These are phyloP conservation scores for Prototheca cutis DNA, from an alignment of 163 green algal genomes.

Conservation along the genomic window DNA sequence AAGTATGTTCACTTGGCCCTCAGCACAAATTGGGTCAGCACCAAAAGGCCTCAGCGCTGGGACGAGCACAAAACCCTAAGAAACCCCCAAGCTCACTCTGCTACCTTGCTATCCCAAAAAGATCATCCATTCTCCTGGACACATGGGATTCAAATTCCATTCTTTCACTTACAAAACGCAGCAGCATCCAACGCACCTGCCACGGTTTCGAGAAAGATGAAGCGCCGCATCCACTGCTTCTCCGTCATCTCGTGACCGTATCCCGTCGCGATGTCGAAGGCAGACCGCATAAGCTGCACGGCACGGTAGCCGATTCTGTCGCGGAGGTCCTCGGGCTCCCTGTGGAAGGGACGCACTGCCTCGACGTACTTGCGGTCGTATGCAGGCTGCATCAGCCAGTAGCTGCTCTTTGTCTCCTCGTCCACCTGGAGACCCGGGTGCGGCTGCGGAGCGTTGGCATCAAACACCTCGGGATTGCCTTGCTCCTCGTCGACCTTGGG, in stretches of 20 bases:
- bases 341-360: constrained; percentile 24
- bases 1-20: too few relatives aligned
- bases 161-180: too few relatives aligned
- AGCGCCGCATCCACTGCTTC: constrained; percentile 57
- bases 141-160: too few relatives aligned
- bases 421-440: not conserved
- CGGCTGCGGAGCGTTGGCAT: not conserved
- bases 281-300: constrained; percentile 35
- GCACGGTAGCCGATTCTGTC: constrained; percentile 18
- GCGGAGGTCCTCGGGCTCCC: constrained; percentile 14
- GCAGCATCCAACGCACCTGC: constrained; percentile 36
- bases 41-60: too few relatives aligned
- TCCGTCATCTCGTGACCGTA: constrained; percentile 62
- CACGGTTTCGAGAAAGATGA: constrained; percentile 89
- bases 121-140: too few relatives aligned
- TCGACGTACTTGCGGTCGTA: constrained; percentile 50
- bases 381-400: constrained; percentile 38
- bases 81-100: too few relatives aligned
- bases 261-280: constrained; percentile 64
- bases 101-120: too few relatives aligned
- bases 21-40: too few relatives aligned
- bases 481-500: not conserved
- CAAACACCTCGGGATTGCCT: not conserved
- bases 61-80: too few relatives aligned
- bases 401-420: not conserved